A percentile compares a stretch with the other conserved stretches of the same genome.
Evolutionary conservation across 2,329 filamentous ascomycete species (phyloP).

Genomic region (Akanthomyces lecanii): DNA sequence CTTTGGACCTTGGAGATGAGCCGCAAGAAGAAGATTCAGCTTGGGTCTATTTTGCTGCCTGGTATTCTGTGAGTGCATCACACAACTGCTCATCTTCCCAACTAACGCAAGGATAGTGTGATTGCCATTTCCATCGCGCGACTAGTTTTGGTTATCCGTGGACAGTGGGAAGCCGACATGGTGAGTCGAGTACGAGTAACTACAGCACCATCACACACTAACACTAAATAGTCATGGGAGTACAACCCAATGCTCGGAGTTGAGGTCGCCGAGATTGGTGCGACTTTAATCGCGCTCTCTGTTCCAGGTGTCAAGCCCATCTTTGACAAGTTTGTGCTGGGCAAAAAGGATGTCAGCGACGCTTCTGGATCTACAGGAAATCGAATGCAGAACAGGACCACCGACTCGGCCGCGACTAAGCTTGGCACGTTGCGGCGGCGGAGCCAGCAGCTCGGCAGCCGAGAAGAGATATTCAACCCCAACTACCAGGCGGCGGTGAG

Average conservation of each 20-base stretch:
- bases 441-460: constrained; percentile 29
- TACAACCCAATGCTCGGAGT: constrained; percentile 48
- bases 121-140: constrained; percentile 45
- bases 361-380: constrained; percentile 23
- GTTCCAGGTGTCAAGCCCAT: constrained; percentile 47
- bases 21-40: constrained; percentile 41
- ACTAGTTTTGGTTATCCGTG: constrained; percentile 43
- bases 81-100: too few species aligned
- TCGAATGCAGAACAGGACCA: constrained; percentile 22
- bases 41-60: constrained; percentile 45
- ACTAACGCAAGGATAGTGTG: constrained; percentile 33
- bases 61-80: constrained; percentile 40
- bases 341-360: constrained; percentile 23
- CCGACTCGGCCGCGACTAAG: constrained; percentile 25
- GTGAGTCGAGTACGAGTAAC: background rate
- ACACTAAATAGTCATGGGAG: constrained; percentile 38
- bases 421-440: constrained; percentile 29
- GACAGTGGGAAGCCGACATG: constrained; percentile 43
- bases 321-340: constrained; percentile 33
- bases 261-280: constrained; percentile 47
- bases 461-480: constrained; percentile 22
- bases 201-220: background rate
- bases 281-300: constrained; percentile 47
- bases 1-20: constrained; percentile 42
- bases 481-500: constrained; percentile 24